Evolutionary conservation across 2,329 filamentous ascomycete species (phyloP), one percentile per base, ranked within the genome.

Genomic region (Lecanoromycetidae sp.): DNA sequence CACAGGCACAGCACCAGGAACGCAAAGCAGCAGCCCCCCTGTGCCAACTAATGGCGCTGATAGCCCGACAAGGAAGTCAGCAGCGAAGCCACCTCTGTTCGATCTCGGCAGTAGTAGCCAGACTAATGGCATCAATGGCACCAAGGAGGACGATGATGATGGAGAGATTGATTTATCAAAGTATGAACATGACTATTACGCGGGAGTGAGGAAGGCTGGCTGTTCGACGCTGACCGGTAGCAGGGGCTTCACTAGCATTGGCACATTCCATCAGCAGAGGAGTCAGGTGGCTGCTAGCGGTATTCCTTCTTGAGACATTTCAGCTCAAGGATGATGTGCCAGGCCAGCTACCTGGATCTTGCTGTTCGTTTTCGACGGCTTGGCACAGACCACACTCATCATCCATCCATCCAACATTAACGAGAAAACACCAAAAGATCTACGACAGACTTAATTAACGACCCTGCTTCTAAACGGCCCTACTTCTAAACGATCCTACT

Each of bases 1-100:
- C 27, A 46, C 40, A 23, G 48, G 47, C 38, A 44, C 36, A 15
- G 27, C 46, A 26, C 44, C 38, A 29, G 44, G 32, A 38, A 63
- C 69, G 37, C 66, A 67, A 46, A 71, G 68, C 48, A 71, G 68
- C 54, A 68, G 68, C 4, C 69, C 68, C 7, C 69, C 68, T 1
- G 26, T 38, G 1, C 35, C 36, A 15, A 64, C 68, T 25, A 69
- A 70, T 54, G 55, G 58, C 9, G 66, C 66, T 43, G 58, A 57
- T 7, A 61, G 59, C 51, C 69, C 69, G 1, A 70, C 66, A 29
- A 70, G 70, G 42, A 62, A 63, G 0, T 62, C 63, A 38, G 52
- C n/a, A 55, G 48, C 42, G 56, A 30, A 29, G 20, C 6, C 22
- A 22, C 19, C 49, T 27, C 19, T 44, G 26, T 15, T 9, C 46